Evolutionary conservation across 1,139 yeast genomes (phyloP).

Genomic region (Hansenula anomala): DNA sequence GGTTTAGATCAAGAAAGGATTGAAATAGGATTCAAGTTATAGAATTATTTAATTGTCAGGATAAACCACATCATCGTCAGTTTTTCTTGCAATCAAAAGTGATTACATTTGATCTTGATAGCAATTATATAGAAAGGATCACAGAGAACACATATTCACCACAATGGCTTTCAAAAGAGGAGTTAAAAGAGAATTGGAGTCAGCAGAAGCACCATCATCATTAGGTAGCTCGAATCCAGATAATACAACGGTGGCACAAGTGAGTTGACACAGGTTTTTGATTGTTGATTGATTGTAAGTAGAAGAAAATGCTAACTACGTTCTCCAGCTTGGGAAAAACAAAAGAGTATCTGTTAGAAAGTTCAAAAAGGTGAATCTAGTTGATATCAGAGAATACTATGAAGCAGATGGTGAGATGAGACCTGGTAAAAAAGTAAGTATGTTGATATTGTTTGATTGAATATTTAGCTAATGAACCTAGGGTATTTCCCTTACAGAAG

Average conservation of each 20-base stretch:
- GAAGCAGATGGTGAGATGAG: constrained; percentile 55
- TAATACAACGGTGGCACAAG: constrained; percentile 3
- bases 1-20: too few relatives aligned
- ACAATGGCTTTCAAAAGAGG: constrained; percentile 1
- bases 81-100: too few relatives aligned
- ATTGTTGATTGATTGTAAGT: too few relatives aligned
- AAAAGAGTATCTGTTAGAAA: constrained; percentile 69
- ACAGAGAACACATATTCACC: too few relatives aligned
- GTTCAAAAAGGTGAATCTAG: constrained; percentile 58
- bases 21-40: too few relatives aligned
- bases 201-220: neutral
- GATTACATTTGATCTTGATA: too few relatives aligned
- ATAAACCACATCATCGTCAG: too few relatives aligned
- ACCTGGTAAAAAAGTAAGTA: constrained; percentile 67
- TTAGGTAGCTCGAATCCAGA: too few relatives aligned
- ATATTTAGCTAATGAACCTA: constrained; percentile 5
- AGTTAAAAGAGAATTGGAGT: neutral
- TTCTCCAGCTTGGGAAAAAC: constrained; percentile 57
- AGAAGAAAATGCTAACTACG: too few relatives aligned
- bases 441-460: neutral
- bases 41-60: too few relatives aligned
- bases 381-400: constrained; percentile 82
- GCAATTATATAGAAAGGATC: too few relatives aligned
- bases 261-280: constrained; percentile 12
- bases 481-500: constrained; percentile 77